Conservation (phyloP, 179 eudicot species). For the Beta macrorhiza region DNA sequence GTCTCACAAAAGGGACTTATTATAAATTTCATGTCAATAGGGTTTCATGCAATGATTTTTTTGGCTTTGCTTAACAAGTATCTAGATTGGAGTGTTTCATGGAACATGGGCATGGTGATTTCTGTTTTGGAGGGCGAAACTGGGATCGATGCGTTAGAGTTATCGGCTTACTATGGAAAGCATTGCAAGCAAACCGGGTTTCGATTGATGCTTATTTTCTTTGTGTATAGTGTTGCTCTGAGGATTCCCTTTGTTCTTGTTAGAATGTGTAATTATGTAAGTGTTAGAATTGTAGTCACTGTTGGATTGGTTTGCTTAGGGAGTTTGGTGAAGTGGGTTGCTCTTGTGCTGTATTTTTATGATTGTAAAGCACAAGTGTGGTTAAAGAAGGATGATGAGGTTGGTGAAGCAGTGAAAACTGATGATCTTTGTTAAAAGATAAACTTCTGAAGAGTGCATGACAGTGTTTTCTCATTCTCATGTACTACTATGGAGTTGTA, state of each 20-base stretch:
- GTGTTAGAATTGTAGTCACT: slow-evolving; percentile 11
- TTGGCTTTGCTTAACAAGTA: slow-evolving; percentile 22
- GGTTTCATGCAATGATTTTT: slow-evolving; percentile 10
- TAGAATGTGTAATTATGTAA: neutral
- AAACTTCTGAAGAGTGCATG: no score
- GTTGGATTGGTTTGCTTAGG: slow-evolving; percentile 15
- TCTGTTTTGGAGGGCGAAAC: slow-evolving; percentile 26
- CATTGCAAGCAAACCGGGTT: slow-evolving; percentile 18
- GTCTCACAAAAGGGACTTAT: no score
- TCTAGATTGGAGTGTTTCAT: slow-evolving; percentile 28
- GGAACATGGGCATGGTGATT: slow-evolving; percentile 31
- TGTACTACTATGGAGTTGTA: no score
- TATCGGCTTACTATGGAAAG: slow-evolving; percentile 26
- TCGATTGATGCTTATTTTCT: slow-evolving; percentile 16
- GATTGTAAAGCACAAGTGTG: slow-evolving; percentile 14
- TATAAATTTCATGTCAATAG: neutral
- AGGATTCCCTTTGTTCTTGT: neutral
- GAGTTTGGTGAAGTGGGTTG: slow-evolving; percentile 25
- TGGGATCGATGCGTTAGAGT: slow-evolving; percentile 18
- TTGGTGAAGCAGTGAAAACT: neutral
- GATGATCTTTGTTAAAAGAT: neutral
- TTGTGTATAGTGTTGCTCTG: slow-evolving; percentile 4
- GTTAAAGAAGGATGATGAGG: slow-evolving; percentile 21
- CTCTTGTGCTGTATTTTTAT: slow-evolving; percentile 18
- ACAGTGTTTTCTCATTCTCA: no score